Conservation (phyloP, 345 rosid genomes). For the Psidium guajava region DNA sequence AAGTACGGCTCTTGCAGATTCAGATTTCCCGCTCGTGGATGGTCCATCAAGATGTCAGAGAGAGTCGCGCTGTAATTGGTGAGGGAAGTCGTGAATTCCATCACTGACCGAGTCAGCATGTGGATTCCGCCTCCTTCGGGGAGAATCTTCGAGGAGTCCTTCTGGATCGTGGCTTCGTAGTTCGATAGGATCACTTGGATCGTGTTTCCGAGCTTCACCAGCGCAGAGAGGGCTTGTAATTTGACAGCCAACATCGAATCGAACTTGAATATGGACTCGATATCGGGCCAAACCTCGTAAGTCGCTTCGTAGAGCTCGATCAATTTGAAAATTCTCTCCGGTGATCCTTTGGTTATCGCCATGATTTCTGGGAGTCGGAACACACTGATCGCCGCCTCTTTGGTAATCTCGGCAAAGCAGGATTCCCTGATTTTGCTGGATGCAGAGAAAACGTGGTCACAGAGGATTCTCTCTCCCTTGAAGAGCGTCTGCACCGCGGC, state of each 20-base stretch:
- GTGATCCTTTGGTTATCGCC: conserved; percentile 13
- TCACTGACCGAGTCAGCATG: conserved; percentile 2
- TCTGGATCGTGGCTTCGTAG: conserved; percentile 8
- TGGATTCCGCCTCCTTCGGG: conserved; percentile 16
- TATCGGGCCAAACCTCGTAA: conserved; percentile 11
- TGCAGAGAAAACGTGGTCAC: conserved; percentile 22
- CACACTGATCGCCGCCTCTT: conserved; percentile 14
- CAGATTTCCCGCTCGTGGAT: neutral
- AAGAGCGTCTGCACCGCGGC: conserved; percentile 12
- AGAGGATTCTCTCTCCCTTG: conserved; percentile 16
- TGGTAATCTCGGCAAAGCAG: conserved; percentile 25
- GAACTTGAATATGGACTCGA: conserved; percentile 11
- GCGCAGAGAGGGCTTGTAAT: conserved; percentile 9
- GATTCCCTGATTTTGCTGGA: conserved; percentile 14
- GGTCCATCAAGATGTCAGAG: conserved; percentile 13
- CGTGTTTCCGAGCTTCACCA: conserved; percentile 9
- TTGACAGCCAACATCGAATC: conserved; percentile 9
- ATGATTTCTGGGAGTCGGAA: conserved; percentile 20
- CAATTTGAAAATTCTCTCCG: conserved; percentile 9
- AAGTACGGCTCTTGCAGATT: conserved; percentile 6
- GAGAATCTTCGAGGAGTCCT: conserved; percentile 4
- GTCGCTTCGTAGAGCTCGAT: conserved; percentile 16
- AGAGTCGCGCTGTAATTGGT: conserved; percentile 1
- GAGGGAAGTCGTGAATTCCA: conserved; percentile 9
- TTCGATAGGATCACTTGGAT: conserved; percentile 1